Evolutionary conservation across 441 rosid species (phyloP), one percentile per base, ranked within the genome.

Genomic region (Aquilaria agallochum): DNA sequence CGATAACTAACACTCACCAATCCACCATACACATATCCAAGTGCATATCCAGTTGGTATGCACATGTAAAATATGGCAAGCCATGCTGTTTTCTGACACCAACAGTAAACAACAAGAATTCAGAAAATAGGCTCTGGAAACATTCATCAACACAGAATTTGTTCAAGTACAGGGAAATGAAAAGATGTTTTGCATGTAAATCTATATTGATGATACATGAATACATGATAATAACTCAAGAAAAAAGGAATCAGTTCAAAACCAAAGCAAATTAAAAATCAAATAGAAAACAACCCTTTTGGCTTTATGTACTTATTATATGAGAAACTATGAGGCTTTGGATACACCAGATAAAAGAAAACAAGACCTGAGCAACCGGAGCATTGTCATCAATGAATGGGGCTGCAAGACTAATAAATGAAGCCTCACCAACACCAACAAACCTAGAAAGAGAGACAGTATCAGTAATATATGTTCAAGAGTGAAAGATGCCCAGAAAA

Each of bases 341-440:
- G 0, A 34, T 34, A 34, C 5, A 3, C 11, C 54, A 6, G 2
- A 13, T 34, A 61, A 36, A 45, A 27, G 50, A 58, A 57, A 50
- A 31, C 55, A 56, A 48, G 64, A 92, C 99, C 99, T 92, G 80
- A 53, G 80, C 68, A 50, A 53, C 79, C 31, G 99, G 97, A 55
- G 99, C 99, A 72, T 90, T 86, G 69, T 95, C 99, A 66, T 95
- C 98, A 31, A 95, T 95, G 70, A 89, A 95, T 27, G 98, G 98
- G 48, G 99, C 97, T 12, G 99, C 99, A 5, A 92, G 95, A 75
- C 99, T 95, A 62, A 95, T 83, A 69, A 95, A 95, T 59, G 99
- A 92, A 72, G 99, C 99, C 74, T 95, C 99, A 15, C 99, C 99
- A 74, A 89, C 94, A 76, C 99, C 98, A 64, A 92, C 99, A 33